A percentile compares a stretch with the other conserved stretches of the same genome.
Conservation (phyloP, 495 filamentous ascomycete genomes). For the Massariosphaeria phaeospora region DNA sequence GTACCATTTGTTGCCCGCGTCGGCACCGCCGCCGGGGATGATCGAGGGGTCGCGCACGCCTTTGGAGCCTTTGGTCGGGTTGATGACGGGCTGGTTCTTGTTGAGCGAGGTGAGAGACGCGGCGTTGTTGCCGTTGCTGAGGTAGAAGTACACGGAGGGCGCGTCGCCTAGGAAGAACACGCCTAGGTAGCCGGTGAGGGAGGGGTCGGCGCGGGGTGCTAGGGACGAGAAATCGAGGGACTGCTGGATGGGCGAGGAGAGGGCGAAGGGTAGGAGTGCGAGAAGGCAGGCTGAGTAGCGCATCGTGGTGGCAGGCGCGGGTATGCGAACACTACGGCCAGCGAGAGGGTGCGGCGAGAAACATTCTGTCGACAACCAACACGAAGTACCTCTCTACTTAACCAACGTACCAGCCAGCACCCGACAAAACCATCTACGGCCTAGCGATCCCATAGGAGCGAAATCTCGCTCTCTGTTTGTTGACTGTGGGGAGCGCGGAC, state of each 20-base stretch:
- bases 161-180: slow-evolving; percentile 52
- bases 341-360: neutral
- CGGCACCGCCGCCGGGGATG: slow-evolving; percentile 45
- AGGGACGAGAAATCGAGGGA: slow-evolving; percentile 24
- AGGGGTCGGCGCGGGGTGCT: slow-evolving; percentile 39
- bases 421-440: neutral
- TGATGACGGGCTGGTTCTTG: slow-evolving; percentile 45
- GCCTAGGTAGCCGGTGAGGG: slow-evolving; percentile 47
- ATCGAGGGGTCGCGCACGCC: slow-evolving; percentile 50
- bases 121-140: slow-evolving; percentile 49
- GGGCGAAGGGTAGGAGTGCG: neutral
- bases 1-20: slow-evolving; percentile 52
- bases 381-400: neutral
- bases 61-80: slow-evolving; percentile 48
- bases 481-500: too few species aligned
- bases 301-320: neutral
- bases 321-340: neutral
- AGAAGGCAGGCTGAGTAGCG: neutral
- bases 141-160: slow-evolving; percentile 52
- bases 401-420: neutral
- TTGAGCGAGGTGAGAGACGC: slow-evolving; percentile 48
- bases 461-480: too few species aligned
- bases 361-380: neutral
- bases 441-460: slow-evolving; percentile 19
- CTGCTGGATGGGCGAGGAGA: neutral